Base-by-base conservation (phyloP, 2,329 filamentous ascomycete genomes). In the Colletotrichum shisoi region DNA sequence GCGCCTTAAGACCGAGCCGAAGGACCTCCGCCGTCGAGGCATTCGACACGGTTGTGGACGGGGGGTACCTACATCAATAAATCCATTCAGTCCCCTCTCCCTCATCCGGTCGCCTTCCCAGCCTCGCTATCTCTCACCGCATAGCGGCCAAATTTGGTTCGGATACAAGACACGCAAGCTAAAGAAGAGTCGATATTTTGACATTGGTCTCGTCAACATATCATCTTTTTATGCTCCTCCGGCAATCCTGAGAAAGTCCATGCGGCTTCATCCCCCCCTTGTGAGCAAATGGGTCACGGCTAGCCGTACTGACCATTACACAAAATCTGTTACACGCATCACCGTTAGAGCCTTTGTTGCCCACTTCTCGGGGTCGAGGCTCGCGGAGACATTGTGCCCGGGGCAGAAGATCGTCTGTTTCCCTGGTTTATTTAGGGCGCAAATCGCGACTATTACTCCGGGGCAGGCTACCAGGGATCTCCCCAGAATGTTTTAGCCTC, bases 401-500 rank as follows among this genome's bases (percentile, higher is more conserved):
- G 51, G 56, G 49, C 62, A 61, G 49, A 45, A 65, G 44, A 65
- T 68, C 56, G 12, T 60, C 62, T 57, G 51, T 13, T 49, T 67
- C 31, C 57, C 66, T 62, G 13, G 62, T 57, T 57, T 53, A 61
- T 67, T 66, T 67, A 57, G 45, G 56, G 63, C 66, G 57, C 51
- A 57, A 67, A 62, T 68, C 57, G 66, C 62, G 66, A 67, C 57
- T 67, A 57, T 62, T 57, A 44, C 57, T 60, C 62, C 24, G 66
- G 62, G 62, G 66, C 63, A 60, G n/a, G 21, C 42, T 37, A 52
- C 34, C 61, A 60, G 63, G 66, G 62, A 61, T 62, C 57, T 61
- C 63, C 57, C 62, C 66, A 62, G 62, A 40, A 61, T 68, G 52
- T 57, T 61, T 67, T 68, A 68, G 66, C 66, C 46, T 48, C 54